These are phyloP conservation scores for Scheffersomyces amazonensis DNA, from an alignment of 805 yeast species.

Conservation along the genomic window DNA sequence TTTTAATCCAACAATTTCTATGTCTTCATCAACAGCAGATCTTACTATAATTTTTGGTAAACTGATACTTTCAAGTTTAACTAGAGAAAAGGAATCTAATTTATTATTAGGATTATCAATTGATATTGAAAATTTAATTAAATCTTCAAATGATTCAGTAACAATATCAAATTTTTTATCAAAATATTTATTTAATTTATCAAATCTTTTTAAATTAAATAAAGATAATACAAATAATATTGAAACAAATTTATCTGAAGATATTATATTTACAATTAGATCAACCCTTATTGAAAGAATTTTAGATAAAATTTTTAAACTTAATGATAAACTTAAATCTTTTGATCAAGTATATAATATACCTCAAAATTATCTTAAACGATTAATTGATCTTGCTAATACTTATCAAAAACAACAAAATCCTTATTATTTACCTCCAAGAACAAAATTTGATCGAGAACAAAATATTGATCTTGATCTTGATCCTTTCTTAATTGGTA, in stretches of 20 bases:
- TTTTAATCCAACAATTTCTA: background rate
- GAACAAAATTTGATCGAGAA: constrained; percentile 10
- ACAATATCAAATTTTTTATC: background rate
- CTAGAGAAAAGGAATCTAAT: constrained; percentile 23
- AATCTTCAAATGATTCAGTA: background rate
- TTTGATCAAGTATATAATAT: constrained; percentile 9
- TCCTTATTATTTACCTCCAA: constrained; percentile 27
- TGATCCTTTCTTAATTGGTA: constrained; percentile 1
- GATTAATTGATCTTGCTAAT: constrained; percentile 18
- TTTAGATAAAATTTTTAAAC: constrained; percentile 12
- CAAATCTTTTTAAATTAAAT: background rate
- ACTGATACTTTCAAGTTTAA: constrained; percentile 12
- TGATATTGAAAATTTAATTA: constrained; percentile 11
- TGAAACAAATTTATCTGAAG: constrained; percentile 7
- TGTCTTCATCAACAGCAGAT: background rate
- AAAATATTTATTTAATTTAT: background rate
- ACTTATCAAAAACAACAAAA: constrained; percentile 19
- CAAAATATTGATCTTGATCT: constrained; percentile 1
- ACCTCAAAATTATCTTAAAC: constrained; percentile 20
- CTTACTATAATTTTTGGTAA: constrained; percentile 11
- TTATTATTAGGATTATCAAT: constrained; percentile 16
- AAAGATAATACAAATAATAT: constrained; percentile 2
- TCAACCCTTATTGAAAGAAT: constrained; percentile 7
- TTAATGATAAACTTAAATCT: constrained; percentile 6
- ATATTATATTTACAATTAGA: constrained; percentile 8